A percentile compares a stretch with the other conserved stretches of the same genome.
These are phyloP conservation scores for Epichloe festucae DNA, from an alignment of 2,329 filamentous ascomycete genomes.

Conservation along the genomic window DNA sequence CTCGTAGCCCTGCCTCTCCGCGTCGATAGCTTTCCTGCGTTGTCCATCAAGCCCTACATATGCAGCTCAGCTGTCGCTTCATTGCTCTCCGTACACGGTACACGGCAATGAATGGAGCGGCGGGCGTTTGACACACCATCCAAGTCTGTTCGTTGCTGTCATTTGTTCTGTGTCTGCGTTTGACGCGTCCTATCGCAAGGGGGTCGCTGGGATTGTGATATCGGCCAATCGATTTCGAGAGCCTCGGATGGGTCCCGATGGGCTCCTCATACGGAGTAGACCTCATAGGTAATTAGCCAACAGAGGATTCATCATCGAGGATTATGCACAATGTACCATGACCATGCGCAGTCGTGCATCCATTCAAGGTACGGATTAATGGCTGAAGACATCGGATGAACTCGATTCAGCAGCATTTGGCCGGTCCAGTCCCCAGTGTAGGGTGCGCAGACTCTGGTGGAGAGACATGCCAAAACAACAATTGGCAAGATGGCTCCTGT, in stretches of 20 bases:
- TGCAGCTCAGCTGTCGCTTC: background rate
- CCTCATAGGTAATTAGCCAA: background rate
- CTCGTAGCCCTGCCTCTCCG: background rate
- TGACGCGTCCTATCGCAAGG: background rate
- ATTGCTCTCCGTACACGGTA: background rate
- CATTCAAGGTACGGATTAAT: background rate
- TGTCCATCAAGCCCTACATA: background rate
- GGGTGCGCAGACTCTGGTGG: too few relatives aligned
- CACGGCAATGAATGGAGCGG: background rate
- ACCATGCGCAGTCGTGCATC: background rate
- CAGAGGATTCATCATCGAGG: background rate
- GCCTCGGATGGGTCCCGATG: background rate
- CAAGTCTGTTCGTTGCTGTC: background rate
- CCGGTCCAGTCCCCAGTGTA: background rate
- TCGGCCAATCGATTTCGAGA: background rate
- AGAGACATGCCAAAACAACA: too few relatives aligned
- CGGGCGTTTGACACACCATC: background rate
- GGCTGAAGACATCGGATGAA: background rate
- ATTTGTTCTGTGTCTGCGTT: background rate
- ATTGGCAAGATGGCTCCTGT: background rate
- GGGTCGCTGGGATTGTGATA: background rate
- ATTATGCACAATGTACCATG: background rate
- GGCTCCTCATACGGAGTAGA: background rate
- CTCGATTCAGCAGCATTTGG: background rate
- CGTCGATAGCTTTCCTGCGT: background rate